These are phyloP conservation scores for Microsporum ferrugineum DNA, from an alignment of 2,329 filamentous ascomycete species.

Conservation along the genomic window DNA sequence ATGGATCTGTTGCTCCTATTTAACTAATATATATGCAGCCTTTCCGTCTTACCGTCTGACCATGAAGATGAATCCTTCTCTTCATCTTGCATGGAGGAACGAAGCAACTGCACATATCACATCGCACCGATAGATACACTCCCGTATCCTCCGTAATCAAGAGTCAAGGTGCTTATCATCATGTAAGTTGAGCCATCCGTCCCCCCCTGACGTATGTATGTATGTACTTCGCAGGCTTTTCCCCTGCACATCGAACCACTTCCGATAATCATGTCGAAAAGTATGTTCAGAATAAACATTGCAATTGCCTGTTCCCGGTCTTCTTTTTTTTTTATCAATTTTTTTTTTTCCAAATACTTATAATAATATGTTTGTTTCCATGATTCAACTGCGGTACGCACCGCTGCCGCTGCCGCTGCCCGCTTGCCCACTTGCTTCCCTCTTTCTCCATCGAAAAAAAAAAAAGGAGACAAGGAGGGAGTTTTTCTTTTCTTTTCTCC, in stretches of 20 bases:
- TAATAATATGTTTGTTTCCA: neutral
- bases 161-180: neutral
- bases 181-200: neutral
- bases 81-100: neutral
- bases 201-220: neutral
- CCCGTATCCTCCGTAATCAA: neutral
- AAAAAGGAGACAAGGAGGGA: neutral
- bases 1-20: too few relatives aligned
- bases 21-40: neutral
- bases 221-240: neutral
- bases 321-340: neutral
- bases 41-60: neutral
- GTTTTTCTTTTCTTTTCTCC: too few relatives aligned
- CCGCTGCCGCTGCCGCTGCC: neutral
- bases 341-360: neutral
- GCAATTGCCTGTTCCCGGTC: neutral
- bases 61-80: neutral
- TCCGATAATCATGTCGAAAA: neutral
- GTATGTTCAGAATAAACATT: neutral
- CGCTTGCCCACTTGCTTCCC: neutral
- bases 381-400: neutral
- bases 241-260: neutral
- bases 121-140: neutral
- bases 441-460: neutral
- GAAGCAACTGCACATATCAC: neutral